A percentile compares a stretch with the other conserved stretches of the same genome.
Evolutionary conservation across 768 basidiomycete genomes (phyloP).

Genomic region (Saitozyma sp.): DNA sequence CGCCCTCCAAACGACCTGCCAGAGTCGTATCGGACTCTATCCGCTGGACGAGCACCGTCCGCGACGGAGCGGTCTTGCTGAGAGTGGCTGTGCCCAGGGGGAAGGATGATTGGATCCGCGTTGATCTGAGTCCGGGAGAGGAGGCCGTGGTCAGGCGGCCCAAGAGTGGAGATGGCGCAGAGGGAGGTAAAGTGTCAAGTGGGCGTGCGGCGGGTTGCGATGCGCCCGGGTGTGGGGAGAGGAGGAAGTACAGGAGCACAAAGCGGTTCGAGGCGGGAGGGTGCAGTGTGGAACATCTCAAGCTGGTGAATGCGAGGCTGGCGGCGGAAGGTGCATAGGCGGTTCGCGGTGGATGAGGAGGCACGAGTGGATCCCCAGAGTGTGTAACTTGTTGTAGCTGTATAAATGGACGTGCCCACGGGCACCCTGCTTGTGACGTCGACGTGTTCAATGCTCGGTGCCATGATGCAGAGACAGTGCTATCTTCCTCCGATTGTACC

Average conservation of each 20-base stretch:
- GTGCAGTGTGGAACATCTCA: conserved; percentile 39
- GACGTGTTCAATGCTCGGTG: too few species aligned
- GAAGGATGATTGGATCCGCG: conserved; percentile 22
- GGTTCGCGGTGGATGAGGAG: not conserved
- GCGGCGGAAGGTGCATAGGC: not conserved
- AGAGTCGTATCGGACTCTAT: conserved; percentile 1
- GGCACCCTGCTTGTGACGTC: too few species aligned
- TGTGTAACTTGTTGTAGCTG: too few species aligned
- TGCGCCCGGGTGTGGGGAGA: conserved; percentile 31
- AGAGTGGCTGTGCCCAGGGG: conserved; percentile 27
- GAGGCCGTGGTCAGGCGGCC: not conserved
- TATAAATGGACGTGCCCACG: too few species aligned
- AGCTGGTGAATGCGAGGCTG: conserved; percentile 27
- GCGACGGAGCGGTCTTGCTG: conserved; percentile 24
- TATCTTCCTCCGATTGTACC: too few species aligned
- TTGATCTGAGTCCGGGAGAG: not conserved
- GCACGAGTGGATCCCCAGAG: too few species aligned
- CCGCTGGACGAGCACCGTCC: conserved; percentile 31
- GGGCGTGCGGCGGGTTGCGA: conserved; percentile 13
- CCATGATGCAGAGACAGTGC: too few species aligned
- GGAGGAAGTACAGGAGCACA: conserved; percentile 38
- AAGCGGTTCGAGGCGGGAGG: conserved; percentile 40
- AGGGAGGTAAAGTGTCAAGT: not conserved
- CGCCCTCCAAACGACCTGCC: too few species aligned
- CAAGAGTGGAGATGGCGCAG: not conserved